Evolutionary conservation across 495 filamentous ascomycete species (phyloP), one percentile per base, ranked within the genome.

Genomic region (Tuber brumale): DNA sequence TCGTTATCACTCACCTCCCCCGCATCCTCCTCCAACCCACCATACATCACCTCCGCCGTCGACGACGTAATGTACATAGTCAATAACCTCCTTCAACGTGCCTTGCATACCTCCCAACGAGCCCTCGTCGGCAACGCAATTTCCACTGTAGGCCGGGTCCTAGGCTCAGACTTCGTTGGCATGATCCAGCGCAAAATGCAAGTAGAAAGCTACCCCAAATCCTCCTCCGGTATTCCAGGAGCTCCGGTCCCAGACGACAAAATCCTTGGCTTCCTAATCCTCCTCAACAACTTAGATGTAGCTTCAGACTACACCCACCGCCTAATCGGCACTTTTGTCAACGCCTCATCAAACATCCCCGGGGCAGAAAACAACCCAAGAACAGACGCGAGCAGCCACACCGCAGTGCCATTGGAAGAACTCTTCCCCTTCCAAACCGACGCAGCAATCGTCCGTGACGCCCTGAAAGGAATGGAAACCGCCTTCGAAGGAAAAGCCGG

Each of bases 41-140:
- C 95, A 16, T 96, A 92, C 80, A 97, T 99, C 81, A 95, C 94
- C 72, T 96, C 94, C 0, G 93, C 95, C 1, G 94, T 99, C 14
- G 95, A 98, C 86, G 95, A 97, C 84, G 94, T 98, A 74, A 98
- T 98, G 96, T 99, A 97, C 85, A 97, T 97, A 77, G 93, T 97
- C 82, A 95, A 96, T 82, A 92, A 94, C 71, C 91, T 97, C 61
- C 87, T 98, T 57, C 91, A 93, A 71, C 91, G 94, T 76, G 91
- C 94, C 8, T 87, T 98, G 66, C 89, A 92, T 1, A 98, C 95
- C 8, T 93, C 92, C 0, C 94, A 97, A 82, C 85, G 89, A 73
- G 86, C 87, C 9, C 90, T 97, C 31, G 87, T 95, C 37, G 89
- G 88, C 72, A 90, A 88, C 69, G 93, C 97, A 14, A 87, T 97